Evolutionary conservation across 495 filamentous ascomycete species (phyloP).

Genomic region (Lasiosphaeria miniovina): DNA sequence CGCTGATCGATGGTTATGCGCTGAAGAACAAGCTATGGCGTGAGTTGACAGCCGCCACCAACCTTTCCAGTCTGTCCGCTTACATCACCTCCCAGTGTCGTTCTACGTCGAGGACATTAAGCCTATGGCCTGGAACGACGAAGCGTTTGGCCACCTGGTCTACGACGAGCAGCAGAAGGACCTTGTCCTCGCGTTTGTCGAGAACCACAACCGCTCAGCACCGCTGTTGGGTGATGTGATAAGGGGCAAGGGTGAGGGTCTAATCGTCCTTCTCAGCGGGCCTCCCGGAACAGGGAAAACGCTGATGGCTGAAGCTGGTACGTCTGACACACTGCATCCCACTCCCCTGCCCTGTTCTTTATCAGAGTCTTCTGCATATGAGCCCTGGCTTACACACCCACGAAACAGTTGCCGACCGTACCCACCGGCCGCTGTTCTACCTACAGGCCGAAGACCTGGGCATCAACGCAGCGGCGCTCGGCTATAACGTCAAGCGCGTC

Average conservation of each 20-base stretch:
- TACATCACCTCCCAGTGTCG: conserved; percentile 10
- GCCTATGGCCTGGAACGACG: conserved; percentile 36
- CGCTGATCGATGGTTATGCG: conserved; percentile 35
- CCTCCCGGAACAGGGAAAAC: conserved; percentile 59
- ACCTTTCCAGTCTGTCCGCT: neutral
- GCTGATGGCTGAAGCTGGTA: conserved; percentile 47
- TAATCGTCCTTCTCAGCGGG: conserved; percentile 39
- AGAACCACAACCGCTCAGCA: conserved; percentile 30
- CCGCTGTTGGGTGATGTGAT: conserved; percentile 21
- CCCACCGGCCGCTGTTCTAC: conserved; percentile 48
- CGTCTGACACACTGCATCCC: neutral
- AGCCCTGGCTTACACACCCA: neutral
- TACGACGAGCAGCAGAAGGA: conserved; percentile 40
- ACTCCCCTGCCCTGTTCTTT: neutral
- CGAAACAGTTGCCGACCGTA: conserved; percentile 44
- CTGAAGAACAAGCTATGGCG: conserved; percentile 40
- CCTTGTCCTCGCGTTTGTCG: conserved; percentile 39
- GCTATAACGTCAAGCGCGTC: conserved; percentile 50
- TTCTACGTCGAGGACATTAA: conserved; percentile 37
- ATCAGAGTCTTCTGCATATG: neutral
- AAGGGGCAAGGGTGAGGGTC: conserved; percentile 23
- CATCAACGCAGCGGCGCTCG: conserved; percentile 43
- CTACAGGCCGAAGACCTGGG: conserved; percentile 56
- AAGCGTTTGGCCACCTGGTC: conserved; percentile 37
- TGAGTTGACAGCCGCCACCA: neutral